Evolutionary conservation across 371 early-diverging fungal species (phyloP).

Genomic region (Coemansia linderi): DNA sequence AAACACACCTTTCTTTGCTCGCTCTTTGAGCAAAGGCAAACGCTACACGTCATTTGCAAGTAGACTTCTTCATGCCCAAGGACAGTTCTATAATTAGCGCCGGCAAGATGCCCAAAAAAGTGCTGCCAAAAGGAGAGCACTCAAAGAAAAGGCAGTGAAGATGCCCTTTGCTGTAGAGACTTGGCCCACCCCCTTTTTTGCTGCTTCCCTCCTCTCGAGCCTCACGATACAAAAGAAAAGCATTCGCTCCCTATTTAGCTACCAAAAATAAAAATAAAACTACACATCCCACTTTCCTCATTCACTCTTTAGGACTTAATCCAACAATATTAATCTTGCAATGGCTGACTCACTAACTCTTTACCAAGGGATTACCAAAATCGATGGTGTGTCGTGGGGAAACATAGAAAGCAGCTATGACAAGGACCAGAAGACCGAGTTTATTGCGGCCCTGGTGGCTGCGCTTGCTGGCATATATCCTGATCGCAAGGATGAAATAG

Average conservation of each 20-base stretch:
- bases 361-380: neutral
- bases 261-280: too few relatives aligned
- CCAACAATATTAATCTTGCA: neutral
- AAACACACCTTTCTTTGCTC: too few relatives aligned
- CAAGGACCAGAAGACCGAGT: neutral
- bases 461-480: neutral
- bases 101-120: too few relatives aligned
- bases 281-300: neutral
- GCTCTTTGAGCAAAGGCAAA: too few relatives aligned
- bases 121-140: too few relatives aligned
- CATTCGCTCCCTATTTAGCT: neutral
- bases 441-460: neutral
- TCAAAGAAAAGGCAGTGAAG: too few relatives aligned
- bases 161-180: too few relatives aligned
- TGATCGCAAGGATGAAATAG: neutral
- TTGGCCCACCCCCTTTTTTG: too few relatives aligned
- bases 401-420: neutral
- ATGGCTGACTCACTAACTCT: neutral
- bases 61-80: too few relatives aligned
- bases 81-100: too few relatives aligned
- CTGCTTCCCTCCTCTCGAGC: neutral
- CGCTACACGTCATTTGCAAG: too few relatives aligned
- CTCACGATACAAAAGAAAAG: neutral
- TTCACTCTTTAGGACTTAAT: neutral
- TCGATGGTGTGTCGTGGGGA: neutral